A percentile compares a stretch with the other conserved stretches of the same genome.
Conservation (phyloP, 768 basidiomycete species). For the Leccinum incarnatum region DNA sequence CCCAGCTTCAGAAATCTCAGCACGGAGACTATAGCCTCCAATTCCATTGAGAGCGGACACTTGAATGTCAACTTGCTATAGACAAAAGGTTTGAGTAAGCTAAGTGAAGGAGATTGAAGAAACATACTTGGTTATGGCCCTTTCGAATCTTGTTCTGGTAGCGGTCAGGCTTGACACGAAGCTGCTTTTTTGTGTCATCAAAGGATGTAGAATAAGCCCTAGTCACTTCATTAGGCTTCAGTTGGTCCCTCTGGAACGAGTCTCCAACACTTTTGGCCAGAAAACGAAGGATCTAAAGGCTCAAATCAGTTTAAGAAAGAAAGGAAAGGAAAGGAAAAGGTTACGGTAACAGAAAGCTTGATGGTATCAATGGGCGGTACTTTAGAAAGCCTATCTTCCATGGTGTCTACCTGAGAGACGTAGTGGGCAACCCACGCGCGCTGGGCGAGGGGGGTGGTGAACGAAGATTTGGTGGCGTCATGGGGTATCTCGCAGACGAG, state of each 20-base stretch:
- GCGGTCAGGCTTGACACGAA: conserved; percentile 22
- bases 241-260: conserved; percentile 24
- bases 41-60: conserved; percentile 22
- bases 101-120: background rate
- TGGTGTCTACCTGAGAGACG: conserved; percentile 19
- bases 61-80: conserved; percentile 20
- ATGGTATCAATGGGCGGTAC: conserved; percentile 28
- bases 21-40: conserved; percentile 24
- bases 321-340: background rate
- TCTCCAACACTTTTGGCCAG: conserved; percentile 27
- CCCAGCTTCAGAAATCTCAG: conserved; percentile 6
- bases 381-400: conserved; percentile 21
- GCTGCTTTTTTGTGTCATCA: conserved; percentile 11
- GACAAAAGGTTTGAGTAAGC: background rate
- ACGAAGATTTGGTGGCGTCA: background rate
- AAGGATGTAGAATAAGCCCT: conserved; percentile 20
- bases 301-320: background rate
- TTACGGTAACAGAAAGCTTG: conserved; percentile 23
- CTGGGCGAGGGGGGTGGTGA: conserved; percentile 23
- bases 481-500: conserved; percentile 4
- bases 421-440: conserved; percentile 34
- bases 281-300: conserved; percentile 25
- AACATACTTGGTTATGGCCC: conserved; percentile 38
- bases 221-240: conserved; percentile 25
- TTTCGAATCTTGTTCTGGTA: conserved; percentile 28